Percentiles rank a stretch among this genome's conserved stretches.
Evolutionary conservation across 495 filamentous ascomycete species (phyloP).

Genomic region (Opeltia flavorubescens): DNA sequence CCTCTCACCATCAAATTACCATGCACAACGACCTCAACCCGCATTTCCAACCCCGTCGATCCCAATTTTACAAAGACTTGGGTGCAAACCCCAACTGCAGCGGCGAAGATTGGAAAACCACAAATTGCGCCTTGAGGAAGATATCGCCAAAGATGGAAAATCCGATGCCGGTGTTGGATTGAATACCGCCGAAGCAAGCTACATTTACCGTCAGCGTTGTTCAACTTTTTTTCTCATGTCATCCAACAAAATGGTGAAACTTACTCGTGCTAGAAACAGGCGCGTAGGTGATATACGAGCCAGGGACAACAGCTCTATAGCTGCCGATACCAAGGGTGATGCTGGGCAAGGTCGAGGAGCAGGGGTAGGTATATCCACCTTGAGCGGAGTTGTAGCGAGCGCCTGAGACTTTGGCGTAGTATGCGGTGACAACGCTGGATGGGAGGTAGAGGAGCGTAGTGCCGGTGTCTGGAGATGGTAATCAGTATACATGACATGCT

Average conservation of each 20-base stretch:
- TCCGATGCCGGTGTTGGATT: constrained; percentile 44
- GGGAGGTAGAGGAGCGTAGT: constrained; percentile 58
- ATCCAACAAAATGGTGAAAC: constrained; percentile 7
- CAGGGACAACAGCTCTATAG: constrained; percentile 32
- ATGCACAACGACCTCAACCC: background rate
- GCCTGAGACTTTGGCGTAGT: constrained; percentile 45
- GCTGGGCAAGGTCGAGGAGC: constrained; percentile 43
- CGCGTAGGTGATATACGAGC: constrained; percentile 30
- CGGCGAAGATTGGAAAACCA: constrained; percentile 49
- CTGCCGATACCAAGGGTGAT: constrained; percentile 44
- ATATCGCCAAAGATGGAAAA: constrained; percentile 66
- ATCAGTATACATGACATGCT: too few species aligned
- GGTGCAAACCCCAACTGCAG: constrained; percentile 51
- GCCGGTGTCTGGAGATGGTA: constrained; percentile 32
- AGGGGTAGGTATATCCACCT: constrained; percentile 59
- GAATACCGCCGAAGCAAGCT: constrained; percentile 52
- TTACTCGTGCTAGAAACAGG: constrained; percentile 26
- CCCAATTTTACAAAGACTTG: constrained; percentile 21
- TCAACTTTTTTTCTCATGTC: constrained; percentile 4
- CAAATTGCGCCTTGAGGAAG: constrained; percentile 67
- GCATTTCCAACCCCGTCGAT: background rate
- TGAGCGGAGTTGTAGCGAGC: constrained; percentile 29
- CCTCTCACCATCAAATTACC: background rate
- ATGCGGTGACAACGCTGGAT: constrained; percentile 38
- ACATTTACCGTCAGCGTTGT: constrained; percentile 7